phyloP scores from a whole-genome alignment of 805 yeast species.

The Candida railenensis region DNA sequence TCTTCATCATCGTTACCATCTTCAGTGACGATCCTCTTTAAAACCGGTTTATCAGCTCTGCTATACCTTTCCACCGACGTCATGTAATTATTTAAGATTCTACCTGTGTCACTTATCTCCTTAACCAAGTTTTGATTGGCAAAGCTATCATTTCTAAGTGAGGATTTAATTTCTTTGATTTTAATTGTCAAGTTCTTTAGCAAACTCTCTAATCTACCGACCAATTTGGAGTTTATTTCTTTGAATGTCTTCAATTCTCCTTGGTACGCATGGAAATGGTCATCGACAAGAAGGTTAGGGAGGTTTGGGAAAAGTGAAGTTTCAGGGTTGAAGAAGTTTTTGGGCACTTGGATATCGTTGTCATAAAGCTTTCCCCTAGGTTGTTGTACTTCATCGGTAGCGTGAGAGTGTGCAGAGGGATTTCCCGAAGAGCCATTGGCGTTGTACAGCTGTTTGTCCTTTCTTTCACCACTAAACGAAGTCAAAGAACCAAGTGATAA shows the following conservation, averaged over 20 bases:
- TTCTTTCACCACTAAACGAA: not conserved
- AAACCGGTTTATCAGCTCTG: constrained; percentile 39
- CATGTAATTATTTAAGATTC: constrained; percentile 40
- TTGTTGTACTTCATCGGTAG: not conserved
- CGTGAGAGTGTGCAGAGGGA: not conserved
- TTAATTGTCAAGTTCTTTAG: constrained; percentile 33
- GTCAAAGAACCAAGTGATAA: not conserved
- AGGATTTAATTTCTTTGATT: constrained; percentile 40
- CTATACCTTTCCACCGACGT: constrained; percentile 33
- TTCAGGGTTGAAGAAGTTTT: constrained; percentile 15
- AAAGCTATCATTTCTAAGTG: constrained; percentile 41
- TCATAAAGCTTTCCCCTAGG: constrained; percentile 3
- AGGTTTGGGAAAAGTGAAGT: constrained; percentile 23
- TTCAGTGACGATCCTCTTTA: constrained; percentile 13
- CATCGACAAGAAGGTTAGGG: constrained; percentile 32
- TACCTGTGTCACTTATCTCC: constrained; percentile 59
- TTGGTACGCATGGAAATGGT: constrained; percentile 29
- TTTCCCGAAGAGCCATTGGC: not conserved
- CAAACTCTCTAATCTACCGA: constrained; percentile 37
- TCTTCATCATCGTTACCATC: constrained; percentile 24
- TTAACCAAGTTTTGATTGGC: constrained; percentile 33
- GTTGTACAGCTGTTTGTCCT: not conserved
- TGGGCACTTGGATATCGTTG: constrained; percentile 20
- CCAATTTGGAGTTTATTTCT: constrained; percentile 30
- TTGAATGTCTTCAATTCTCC: constrained; percentile 27